phyloP scores from a whole-genome alignment of 2,329 filamentous ascomycete genomes.

The Lasiodiplodia theobromae region DNA sequence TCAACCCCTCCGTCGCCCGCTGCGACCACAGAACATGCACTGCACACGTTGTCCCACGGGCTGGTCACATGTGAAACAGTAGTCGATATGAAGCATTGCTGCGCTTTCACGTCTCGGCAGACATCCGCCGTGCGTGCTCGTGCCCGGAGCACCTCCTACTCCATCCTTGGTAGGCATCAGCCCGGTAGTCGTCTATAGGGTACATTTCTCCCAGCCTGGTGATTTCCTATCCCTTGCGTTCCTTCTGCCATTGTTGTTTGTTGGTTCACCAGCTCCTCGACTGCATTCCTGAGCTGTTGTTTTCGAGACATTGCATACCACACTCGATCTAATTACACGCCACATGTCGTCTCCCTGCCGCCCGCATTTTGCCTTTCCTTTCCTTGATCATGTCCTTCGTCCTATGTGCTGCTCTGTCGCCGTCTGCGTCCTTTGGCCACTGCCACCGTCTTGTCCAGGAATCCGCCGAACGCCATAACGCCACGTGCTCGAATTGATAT shows the following conservation, averaged over 20 bases:
- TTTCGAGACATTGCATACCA: slow-evolving; percentile 29
- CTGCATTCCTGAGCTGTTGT: slow-evolving; percentile 24
- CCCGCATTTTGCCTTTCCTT: slow-evolving; percentile 16
- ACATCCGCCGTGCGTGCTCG: not conserved
- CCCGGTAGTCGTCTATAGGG: slow-evolving; percentile 8
- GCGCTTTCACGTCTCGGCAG: not conserved
- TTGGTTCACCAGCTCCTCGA: slow-evolving; percentile 7
- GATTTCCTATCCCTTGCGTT: slow-evolving; percentile 25
- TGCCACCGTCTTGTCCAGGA: slow-evolving; percentile 11
- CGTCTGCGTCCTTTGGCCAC: slow-evolving; percentile 16
- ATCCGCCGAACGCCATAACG: not conserved
- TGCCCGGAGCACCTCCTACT: not conserved
- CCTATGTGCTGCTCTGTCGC: slow-evolving; percentile 11
- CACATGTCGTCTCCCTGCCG: slow-evolving; percentile 28
- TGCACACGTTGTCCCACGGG: not conserved
- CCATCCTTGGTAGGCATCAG: not conserved
- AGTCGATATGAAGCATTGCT: not conserved
- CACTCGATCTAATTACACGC: slow-evolving; percentile 27
- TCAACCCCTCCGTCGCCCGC: slow-evolving; percentile 6
- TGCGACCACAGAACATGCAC: not conserved
- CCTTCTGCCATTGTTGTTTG: slow-evolving; percentile 20
- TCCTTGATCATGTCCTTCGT: slow-evolving; percentile 21
- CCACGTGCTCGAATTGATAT: slow-evolving; percentile 10
- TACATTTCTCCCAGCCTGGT: slow-evolving; percentile 20
- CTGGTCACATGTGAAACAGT: not conserved